Percentiles rank a stretch among this genome's conserved stretches.
Evolutionary conservation across 2,329 filamentous ascomycete genomes (phyloP).

Genomic region (Cryphonectria carpinicola): DNA sequence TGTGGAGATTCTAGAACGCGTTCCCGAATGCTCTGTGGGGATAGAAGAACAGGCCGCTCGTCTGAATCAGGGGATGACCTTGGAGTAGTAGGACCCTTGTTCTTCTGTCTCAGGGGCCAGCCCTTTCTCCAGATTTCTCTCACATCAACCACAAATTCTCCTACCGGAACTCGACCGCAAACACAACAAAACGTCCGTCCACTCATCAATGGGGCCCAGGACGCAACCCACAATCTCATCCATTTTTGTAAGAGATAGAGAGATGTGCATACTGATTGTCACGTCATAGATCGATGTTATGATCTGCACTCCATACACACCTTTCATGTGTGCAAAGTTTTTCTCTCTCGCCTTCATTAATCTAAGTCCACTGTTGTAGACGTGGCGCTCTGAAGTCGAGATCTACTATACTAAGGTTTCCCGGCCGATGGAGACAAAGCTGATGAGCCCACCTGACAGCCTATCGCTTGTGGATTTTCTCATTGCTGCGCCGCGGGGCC

Average conservation of each 20-base stretch:
- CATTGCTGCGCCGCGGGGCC: constrained; percentile 4
- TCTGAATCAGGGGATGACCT: constrained; percentile 5
- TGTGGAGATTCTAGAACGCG: constrained; percentile 27
- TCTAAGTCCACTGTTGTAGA: neutral
- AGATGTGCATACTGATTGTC: neutral
- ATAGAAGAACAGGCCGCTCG: constrained; percentile 13
- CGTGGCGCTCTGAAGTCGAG: neutral
- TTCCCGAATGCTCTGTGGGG: constrained; percentile 17
- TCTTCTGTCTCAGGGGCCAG: constrained; percentile 12
- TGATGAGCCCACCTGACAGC: constrained; percentile 6
- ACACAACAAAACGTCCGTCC: neutral
- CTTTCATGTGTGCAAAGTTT: neutral
- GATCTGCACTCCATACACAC: neutral
- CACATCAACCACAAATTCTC: neutral
- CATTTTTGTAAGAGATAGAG: neutral
- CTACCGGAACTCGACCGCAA: neutral
- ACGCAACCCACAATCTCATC: neutral
- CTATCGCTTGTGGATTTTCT: constrained; percentile 2
- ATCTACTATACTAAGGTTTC: neutral
- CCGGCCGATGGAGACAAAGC: neutral
- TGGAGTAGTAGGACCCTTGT: neutral
- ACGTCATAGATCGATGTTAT: neutral
- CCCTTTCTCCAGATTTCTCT: neutral
- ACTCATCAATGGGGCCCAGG: neutral
- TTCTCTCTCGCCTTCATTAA: neutral